Evolutionary conservation across 73 alveolate genomes (phyloP).

Genomic region (Loxodes magnus): DNA sequence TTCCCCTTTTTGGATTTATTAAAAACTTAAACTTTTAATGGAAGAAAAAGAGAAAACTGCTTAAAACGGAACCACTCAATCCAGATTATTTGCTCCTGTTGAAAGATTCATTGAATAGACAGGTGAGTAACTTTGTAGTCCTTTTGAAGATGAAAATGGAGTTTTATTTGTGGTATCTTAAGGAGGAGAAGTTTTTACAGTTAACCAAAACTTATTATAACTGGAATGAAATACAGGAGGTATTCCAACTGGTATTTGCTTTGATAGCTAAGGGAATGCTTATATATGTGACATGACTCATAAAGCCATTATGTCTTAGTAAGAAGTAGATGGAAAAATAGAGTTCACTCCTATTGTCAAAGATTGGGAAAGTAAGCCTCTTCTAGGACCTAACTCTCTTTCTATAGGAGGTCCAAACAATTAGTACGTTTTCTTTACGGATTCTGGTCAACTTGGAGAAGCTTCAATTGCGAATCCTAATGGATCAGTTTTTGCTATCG

Average conservation of each 20-base stretch:
- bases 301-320: constrained; percentile 46
- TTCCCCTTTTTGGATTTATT: no score
- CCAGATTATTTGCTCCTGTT: no score
- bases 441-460: constrained; percentile 83
- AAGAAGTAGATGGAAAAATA: constrained; percentile 24
- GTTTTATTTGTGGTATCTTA: no score
- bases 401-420: constrained; percentile 37
- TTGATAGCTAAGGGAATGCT: constrained; percentile 67
- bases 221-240: no score
- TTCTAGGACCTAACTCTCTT: constrained; percentile 93
- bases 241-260: constrained; percentile 41
- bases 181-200: no score
- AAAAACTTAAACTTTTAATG: no score
- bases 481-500: constrained; percentile 69
- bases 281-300: constrained; percentile 76
- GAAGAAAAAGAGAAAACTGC: no score
- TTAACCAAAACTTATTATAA: no score
- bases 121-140: no score
- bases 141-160: no score
- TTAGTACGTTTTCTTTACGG: constrained; percentile 52
- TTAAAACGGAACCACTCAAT: no score
- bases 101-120: no score
- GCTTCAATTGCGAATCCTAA: constrained; percentile 62
- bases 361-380: constrained; percentile 92
- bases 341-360: constrained; percentile 36